Base-by-base conservation (phyloP, 2,329 filamentous ascomycete genomes). In the Hypocreales sp. region DNA sequence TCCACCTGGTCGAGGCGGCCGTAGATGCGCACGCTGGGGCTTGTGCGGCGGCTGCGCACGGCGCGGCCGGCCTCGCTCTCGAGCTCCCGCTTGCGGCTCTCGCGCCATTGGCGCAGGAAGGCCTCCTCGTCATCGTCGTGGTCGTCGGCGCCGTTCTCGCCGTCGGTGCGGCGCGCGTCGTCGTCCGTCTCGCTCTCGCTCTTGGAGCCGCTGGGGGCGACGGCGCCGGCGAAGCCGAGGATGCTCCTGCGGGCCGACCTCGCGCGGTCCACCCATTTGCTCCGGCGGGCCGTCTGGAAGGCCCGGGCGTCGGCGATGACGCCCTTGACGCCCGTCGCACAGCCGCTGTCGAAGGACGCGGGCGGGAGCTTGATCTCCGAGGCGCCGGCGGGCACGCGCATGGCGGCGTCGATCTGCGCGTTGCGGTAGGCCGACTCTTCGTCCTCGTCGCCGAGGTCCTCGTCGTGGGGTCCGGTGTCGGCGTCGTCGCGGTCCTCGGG, bases 91-190 rank as follows among this genome's bases (percentile, higher is more conserved):
- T 87, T 60, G 32, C 90, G 66, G 29, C 71, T 73, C 53, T 86
- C 74, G 25, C 90, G 72, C 90, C 90, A 98, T 43, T 79, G 68
- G 36, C 72, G 64, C 53, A 95, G 66, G 50, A 95, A 94, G 14
- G 61, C 56, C 39, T 87, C 81, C 39, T 93, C 84, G 35, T 79
- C 77, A 24, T 71, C 64, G 23, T 72, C 65, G 25, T 72, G 65
- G 26, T 66, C 64, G 31, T 71, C 66, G 25, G 66, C 65, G 31
- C 14, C 58, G 24, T 20, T 7, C 31, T 71, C 66, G 25, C 66
- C 65, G 31, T 14, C 58, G 24, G 48, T 49, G 34, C 56, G 53
- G 22, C 38, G 38, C 19, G 46, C 39, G 36, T 67, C 60, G 5
- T 51, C 48, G 17, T 62, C 62, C 4, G 55, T 58, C 27, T 65